Base-by-base conservation (phyloP, 192 early-diverging fungal species). In the Gonapodya prolifera region DNA sequence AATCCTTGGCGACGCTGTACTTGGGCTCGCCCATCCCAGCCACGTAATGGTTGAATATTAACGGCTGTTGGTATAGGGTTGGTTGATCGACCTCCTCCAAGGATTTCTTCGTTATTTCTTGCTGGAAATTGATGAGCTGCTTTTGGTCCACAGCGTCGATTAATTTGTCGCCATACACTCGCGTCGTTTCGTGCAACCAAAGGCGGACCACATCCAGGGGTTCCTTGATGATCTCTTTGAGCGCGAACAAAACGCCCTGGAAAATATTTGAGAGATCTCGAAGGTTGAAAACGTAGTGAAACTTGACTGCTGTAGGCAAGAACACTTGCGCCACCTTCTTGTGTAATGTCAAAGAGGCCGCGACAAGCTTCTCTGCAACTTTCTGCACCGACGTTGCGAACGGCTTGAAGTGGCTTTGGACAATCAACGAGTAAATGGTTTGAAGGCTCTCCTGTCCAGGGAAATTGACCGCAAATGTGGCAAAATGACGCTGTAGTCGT, bases 211-310 rank as follows among this genome's bases (percentile, higher is more conserved):
- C 70, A 76, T 89, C 89, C 13, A 89, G 79, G 16, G 86, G 84
- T 34, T 90, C 89, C 45, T 86, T 83, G 1, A 89, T 32, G 0
- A 83, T 89, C 29, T 90, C 89, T 75, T 90, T 90, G 77, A 76
- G 83, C 23, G 84, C 85, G 70, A 90, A 89, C 34, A 90, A 32
- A 1, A 90, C 81, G 23, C 88, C 89, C 78, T 90, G 88, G 82
- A 90, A 90, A 33, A 90, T 89, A 76, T 89, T 89, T 29, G 82
- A 81, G 1, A 90, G 77, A 77, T 90, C 89, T 76, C 88, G 81
- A 30, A 90, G 78, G 78, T 89, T 90, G 81, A 90, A 90, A 33
- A 89, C 84, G 82, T 90, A 90, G 77, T 90, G 89, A 83, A 89
- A 89, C 75, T 89, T 89, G 78, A 89, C 82, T 0, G 89, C 89